Base-by-base conservation (phyloP, 148 eudicot genomes). In the Rhododendron williamsianum region DNA sequence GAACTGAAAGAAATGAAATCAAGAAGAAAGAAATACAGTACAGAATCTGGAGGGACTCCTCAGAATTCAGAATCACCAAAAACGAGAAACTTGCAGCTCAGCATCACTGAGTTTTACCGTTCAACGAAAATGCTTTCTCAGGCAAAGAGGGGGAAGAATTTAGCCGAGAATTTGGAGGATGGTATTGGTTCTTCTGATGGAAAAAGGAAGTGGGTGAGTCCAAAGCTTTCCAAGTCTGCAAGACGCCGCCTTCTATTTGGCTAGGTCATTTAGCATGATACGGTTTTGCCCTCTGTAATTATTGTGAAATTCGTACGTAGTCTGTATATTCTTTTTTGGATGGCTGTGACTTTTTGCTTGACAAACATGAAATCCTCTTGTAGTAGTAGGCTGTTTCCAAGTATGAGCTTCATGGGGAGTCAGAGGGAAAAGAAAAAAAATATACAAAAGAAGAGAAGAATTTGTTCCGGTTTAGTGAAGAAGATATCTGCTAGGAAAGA, bases 41-140 rank as follows among this genome's bases (percentile, higher is more conserved):
- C 18, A 36, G 84, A 72, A 43, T 82, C 82, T 72, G 87, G 77
- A 74, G 87, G 23, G 83, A 87, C 91, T 46, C 81, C 86, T 49
- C 87, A 89, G 81, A 84, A 85, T 52, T 81, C 90, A 4, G 92
- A 80, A 46, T 83, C 92, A 71, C 88, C 92, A 52, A 48, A 87
- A 71, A 45, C 89, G 10, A 88, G 81, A 86, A 78, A 91, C 25
- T 67, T 88, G 73, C 99, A 96, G 89, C 89, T 88, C 45, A 92
- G 92, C 81, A 92, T 95, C 77, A 93, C 91, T n/a, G 94, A 94
- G 46, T 97, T 90, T 88, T 97, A 90, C 85, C 96, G 93, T 51
- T 90, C 98, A 16, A 90, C 92, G 13, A 97, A 97, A 88, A 77
- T 48, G 54, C 7, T 21, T 51, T 80, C 79, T 36, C 88, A 87